Evolutionary conservation across 805 yeast genomes (phyloP), one percentile per base, ranked within the genome.

Genomic region (Isabelozyma gotoi): DNA sequence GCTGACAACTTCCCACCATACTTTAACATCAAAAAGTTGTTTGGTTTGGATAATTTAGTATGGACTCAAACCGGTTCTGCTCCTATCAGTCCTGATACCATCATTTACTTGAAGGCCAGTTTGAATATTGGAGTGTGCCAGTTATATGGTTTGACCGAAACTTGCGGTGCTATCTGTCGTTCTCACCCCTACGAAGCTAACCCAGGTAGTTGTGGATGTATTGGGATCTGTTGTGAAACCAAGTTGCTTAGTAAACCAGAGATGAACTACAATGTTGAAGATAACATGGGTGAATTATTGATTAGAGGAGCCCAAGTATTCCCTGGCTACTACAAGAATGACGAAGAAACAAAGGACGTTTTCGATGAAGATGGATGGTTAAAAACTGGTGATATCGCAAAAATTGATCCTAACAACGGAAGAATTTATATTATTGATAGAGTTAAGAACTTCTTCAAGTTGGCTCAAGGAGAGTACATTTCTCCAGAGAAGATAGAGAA

Each of bases 401-500:
- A 59, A 45, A 62, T 84, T 40, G 62, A 62, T 36, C 78, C 78
- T 44, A 44, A 48, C 1, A 63, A 66, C 6, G 88, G 90, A 11
- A 71, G 84, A 36, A 58, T 86, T 19, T 68, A 62, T 39, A 81
- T 85, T 45, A 74, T 85, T 52, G 94, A 86, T 56, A 73, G 94
- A 48, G 89, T 85, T 29, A 85, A 85, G 69, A 85, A 86, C 65
- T 85, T 85, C 66, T 85, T 85, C 73, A 85, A 85, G 50, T 65
- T 71, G 51, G 57, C 75, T 7, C 75, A 71, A 50, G 76, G 76
- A 43, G 76, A 70, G 63, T 85, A 85, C 60, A 77, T 85, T 43
- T 85, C 89, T 1, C 87, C 89, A 16, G 94, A 85, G 55, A 83
- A 79, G 61, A 79, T 85, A 51, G 92, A 85, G 57, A 83, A 81